A percentile compares a stretch with the other conserved stretches of the same genome.
These are phyloP conservation scores for Acanthamoeba pearcei DNA, from an alignment of 208 protist genomes.

Conservation along the genomic window DNA sequence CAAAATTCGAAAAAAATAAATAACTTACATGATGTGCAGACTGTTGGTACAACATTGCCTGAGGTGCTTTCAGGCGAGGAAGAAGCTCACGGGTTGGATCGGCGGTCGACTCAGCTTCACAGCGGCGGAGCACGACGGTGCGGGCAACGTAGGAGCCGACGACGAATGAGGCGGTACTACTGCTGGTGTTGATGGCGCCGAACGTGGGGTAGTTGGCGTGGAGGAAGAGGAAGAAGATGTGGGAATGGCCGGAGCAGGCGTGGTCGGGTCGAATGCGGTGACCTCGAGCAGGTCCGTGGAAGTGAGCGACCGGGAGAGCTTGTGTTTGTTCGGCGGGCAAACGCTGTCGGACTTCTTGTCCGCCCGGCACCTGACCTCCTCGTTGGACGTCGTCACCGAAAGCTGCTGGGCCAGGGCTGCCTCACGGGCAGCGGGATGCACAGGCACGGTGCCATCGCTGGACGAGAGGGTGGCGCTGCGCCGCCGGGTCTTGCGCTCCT, in stretches of 20 bases:
- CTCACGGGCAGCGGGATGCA: no score
- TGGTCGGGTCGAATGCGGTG: neutral
- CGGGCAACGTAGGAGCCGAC: neutral
- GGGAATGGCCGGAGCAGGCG: neutral
- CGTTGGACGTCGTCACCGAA: neutral
- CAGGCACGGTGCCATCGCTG: neutral
- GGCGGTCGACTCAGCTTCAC: neutral
- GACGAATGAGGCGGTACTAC: neutral
- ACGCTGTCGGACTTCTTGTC: neutral
- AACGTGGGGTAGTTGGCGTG: no score
- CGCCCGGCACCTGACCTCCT: neutral
- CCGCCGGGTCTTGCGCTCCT: neutral
- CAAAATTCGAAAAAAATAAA: neutral
- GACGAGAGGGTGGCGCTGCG: neutral
- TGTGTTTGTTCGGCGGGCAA: neutral
- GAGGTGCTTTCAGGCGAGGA: neutral
- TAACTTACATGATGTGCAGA: neutral
- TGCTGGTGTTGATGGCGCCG: neutral
- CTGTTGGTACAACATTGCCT: neutral
- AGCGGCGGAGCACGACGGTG: neutral
- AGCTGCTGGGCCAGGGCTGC: neutral
- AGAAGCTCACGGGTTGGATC: neutral
- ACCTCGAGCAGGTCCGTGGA: neutral
- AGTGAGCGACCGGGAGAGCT: constrained; percentile 2
- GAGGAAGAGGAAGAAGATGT: no score